Evolutionary conservation across 768 basidiomycete species (phyloP).

Genomic region (Auricularia cornea): DNA sequence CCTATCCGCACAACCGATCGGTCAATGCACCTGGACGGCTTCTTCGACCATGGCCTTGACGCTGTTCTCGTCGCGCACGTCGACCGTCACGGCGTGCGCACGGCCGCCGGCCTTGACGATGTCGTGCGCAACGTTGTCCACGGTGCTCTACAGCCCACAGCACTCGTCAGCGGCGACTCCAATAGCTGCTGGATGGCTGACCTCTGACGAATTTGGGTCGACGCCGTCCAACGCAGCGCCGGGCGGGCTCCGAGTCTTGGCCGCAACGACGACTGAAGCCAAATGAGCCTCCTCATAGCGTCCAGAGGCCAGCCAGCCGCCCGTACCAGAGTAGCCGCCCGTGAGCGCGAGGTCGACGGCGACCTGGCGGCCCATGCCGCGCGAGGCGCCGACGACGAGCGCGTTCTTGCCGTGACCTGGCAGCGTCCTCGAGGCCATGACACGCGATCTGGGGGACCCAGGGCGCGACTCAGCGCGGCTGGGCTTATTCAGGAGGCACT

Average conservation of each 20-base stretch:
- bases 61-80: background rate
- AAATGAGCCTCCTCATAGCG: background rate
- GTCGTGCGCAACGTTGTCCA: background rate
- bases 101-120: background rate
- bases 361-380: background rate
- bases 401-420: background rate
- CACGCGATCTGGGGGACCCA: too few species aligned
- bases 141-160: background rate
- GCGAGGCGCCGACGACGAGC: background rate
- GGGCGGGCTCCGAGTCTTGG: background rate
- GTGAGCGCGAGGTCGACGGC: background rate
- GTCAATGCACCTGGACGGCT: background rate
- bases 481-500: too few species aligned
- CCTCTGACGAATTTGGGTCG: background rate
- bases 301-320: too few species aligned
- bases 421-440: background rate
- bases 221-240: background rate
- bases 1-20: too few species aligned
- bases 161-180: too few species aligned
- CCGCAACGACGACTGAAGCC: background rate
- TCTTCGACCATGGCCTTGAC: background rate
- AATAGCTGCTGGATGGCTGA: background rate
- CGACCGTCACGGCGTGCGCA: background rate
- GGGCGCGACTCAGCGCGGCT: too few species aligned
- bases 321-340: background rate